phyloP scores from a whole-genome alignment of 2,329 filamentous ascomycete genomes.

The Thelonectria olida region DNA sequence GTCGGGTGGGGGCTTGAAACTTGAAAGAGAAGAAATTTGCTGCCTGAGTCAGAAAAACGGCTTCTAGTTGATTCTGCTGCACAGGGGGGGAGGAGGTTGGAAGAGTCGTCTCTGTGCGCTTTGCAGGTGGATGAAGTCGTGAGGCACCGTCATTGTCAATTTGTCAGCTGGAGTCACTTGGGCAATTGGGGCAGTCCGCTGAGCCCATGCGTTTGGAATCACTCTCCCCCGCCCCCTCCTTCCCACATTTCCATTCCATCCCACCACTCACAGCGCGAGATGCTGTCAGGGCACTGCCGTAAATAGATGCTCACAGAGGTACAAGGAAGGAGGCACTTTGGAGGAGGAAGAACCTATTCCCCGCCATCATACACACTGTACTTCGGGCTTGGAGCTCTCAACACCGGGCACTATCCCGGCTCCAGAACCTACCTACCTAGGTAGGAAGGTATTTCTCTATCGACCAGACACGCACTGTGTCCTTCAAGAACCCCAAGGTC shows the following conservation, averaged over 20 bases:
- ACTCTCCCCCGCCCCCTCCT: background rate
- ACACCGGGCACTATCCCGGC: too few species aligned
- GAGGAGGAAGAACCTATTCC: too few species aligned
- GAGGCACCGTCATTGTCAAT: conserved; percentile 28
- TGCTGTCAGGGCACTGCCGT: background rate
- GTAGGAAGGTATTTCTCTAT: too few species aligned
- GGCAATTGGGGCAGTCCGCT: background rate
- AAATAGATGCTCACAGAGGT: background rate
- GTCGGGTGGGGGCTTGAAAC: conserved; percentile 6
- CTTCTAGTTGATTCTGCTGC: conserved; percentile 43
- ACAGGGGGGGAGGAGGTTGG: conserved; percentile 7
- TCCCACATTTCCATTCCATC: background rate
- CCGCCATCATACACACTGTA: too few species aligned
- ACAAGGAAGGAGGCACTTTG: too few species aligned
- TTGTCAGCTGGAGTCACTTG: conserved; percentile 38
- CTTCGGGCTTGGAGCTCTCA: too few species aligned
- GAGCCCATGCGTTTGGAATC: background rate
- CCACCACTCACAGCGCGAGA: background rate
- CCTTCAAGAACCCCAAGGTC: background rate
- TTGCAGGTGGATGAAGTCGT: conserved; percentile 12
- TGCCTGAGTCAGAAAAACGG: conserved; percentile 48
- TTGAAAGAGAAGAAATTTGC: conserved; percentile 28
- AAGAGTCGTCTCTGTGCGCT: conserved; percentile 9
- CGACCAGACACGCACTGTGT: background rate
- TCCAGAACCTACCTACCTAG: too few species aligned